phyloP scores from a whole-genome alignment of 2,329 filamentous ascomycete genomes.

The Magnaporthiopsis incrustans region DNA sequence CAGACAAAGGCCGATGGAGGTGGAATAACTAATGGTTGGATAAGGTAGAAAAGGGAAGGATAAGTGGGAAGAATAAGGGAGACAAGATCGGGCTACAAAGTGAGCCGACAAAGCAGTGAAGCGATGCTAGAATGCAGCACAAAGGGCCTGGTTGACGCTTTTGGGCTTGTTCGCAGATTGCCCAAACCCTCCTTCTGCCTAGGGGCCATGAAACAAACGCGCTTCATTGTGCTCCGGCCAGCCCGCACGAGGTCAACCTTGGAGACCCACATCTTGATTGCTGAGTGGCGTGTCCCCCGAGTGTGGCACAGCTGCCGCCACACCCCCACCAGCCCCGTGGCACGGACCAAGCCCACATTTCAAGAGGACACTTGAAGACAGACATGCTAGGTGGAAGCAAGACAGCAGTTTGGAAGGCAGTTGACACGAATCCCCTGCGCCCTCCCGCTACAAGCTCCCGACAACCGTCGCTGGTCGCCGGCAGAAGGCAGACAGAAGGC shows the following conservation, averaged over 20 bases:
- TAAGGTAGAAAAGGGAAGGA: background rate
- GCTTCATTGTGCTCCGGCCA: background rate
- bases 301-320: background rate
- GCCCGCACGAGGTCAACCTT: background rate
- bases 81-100: background rate
- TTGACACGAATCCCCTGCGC: background rate
- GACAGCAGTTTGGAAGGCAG: background rate
- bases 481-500: background rate
- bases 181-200: background rate
- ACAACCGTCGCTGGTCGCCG: background rate
- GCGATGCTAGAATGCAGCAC: background rate
- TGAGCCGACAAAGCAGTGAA: background rate
- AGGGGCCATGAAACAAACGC: background rate
- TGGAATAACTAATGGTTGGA: no score
- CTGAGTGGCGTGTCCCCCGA: background rate
- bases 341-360: conserved; percentile 13
- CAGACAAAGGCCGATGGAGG: background rate
- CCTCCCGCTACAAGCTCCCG: background rate
- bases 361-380: conserved; percentile 12
- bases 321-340: conserved; percentile 3
- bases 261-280: background rate
- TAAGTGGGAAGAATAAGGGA: background rate
- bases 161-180: background rate
- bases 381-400: background rate
- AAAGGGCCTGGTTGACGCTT: background rate